Conservation (phyloP, 2,329 filamentous ascomycete genomes). For the Phaeomoniella chlamydospora region DNA sequence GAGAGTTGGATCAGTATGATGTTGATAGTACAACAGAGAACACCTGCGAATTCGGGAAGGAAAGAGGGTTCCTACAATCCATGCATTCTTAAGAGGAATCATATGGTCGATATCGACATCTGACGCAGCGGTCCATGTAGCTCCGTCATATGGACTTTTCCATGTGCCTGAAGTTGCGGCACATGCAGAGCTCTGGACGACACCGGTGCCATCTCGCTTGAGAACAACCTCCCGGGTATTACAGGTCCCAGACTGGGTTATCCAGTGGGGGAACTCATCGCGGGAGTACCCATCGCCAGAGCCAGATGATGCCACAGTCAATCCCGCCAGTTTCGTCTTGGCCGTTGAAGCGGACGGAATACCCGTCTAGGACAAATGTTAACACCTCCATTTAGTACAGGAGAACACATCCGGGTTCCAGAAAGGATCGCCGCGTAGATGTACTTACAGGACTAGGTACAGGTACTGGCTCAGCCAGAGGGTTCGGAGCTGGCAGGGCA, state of each 20-base stretch:
- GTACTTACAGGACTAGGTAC: no score
- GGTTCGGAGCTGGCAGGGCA: no score
- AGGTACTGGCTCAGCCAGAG: no score
- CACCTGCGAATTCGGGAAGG: not conserved
- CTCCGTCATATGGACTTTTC: slow-evolving; percentile 61
- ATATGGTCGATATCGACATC: slow-evolving; percentile 76
- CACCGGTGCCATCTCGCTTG: slow-evolving; percentile 54
- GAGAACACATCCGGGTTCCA: no score
- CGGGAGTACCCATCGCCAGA: slow-evolving; percentile 47
- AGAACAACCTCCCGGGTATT: slow-evolving; percentile 61
- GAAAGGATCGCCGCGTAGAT: no score
- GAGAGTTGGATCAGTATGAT: not conserved
- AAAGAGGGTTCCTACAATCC: slow-evolving; percentile 37
- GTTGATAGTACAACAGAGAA: slow-evolving; percentile 1
- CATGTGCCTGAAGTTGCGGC: slow-evolving; percentile 51
- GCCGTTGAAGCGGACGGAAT: slow-evolving; percentile 48
- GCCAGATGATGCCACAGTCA: slow-evolving; percentile 43
- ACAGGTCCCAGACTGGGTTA: slow-evolving; percentile 49
- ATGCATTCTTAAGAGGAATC: slow-evolving; percentile 68
- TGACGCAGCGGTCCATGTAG: slow-evolving; percentile 49
- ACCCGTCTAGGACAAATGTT: slow-evolving; percentile 25
- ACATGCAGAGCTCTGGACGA: slow-evolving; percentile 46
- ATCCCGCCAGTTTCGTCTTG: slow-evolving; percentile 38
- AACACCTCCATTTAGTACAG: no score
- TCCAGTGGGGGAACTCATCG: slow-evolving; percentile 59